Base-by-base conservation (phyloP, 2,329 filamentous ascomycete genomes). In the Stemphylium beticola region DNA sequence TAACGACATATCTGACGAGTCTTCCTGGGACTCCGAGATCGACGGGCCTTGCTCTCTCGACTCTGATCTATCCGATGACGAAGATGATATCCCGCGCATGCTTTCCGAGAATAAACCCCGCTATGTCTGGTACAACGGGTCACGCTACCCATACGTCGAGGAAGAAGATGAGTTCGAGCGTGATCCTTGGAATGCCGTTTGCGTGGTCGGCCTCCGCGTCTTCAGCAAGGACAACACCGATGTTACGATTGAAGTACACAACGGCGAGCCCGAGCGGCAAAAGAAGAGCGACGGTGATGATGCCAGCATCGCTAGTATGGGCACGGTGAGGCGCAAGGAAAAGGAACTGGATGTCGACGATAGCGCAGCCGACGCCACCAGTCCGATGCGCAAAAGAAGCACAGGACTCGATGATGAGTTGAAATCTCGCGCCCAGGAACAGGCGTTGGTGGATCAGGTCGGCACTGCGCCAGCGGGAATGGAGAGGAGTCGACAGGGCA, bases 161-260 rank as follows among this genome's bases (percentile, higher is more conserved):
- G 76, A 77, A 1, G 73, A 77, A 39, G 77, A 78, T 24, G 76
- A 80, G 32, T 79, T 81, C 47, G 76, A 74, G 37, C 74, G 76
- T 15, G 80, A 82, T 55, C 83, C 83, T 0, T 87, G 85, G 85
- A 85, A 86, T 62, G 85, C 85, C 0, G 78, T 86, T 1, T 85
- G 83, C 57, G 83, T 87, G 14, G 79, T 87, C 4, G 85, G 85
- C 0, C 68, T 87, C 26, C 76, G 83, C 5, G 83, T 87, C 0
- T 87, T 85, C 63, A 81, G 79, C 9, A 79, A 82, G 55, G 81
- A 83, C 57, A 62, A 83, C 38, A 74, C 73, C 0, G 75, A 77
- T 24, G 77, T 85, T 32, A 78, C 74, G 3, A 78, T 87, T 15
- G 77, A 81, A 58, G 82, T 85, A 8, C 72, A 83, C n/a, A 79